Percentiles rank a stretch among this genome's conserved stretches.
These are phyloP conservation scores for Cladophialophora yegresii DNA, from an alignment of 2,329 filamentous ascomycete species.

Conservation along the genomic window DNA sequence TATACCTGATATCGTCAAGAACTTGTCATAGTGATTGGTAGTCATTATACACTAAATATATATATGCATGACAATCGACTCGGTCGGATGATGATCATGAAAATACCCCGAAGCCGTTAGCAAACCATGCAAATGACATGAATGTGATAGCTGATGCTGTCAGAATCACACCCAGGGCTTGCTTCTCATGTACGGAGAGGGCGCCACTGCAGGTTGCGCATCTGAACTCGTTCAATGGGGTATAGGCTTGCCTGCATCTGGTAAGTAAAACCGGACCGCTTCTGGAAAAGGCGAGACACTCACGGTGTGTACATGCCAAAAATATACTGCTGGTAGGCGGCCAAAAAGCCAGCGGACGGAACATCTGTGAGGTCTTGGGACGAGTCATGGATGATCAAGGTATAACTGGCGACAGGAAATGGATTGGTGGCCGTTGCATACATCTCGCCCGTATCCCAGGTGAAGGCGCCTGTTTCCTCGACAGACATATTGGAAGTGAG, in stretches of 20 bases:
- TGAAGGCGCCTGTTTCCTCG: conserved; percentile 53
- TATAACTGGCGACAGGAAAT: conserved; percentile 63
- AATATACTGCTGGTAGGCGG: conserved; percentile 52
- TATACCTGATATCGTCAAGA: conserved; percentile 23
- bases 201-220: conserved; percentile 61
- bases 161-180: conserved; percentile 59
- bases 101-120: conserved; percentile 45
- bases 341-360: conserved; percentile 58
- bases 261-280: conserved; percentile 34
- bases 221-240: conserved; percentile 48
- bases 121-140: conserved; percentile 59
- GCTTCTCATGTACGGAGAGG: conserved; percentile 55
- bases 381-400: conserved; percentile 63
- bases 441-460: conserved; percentile 63
- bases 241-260: conserved; percentile 35
- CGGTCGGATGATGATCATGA: conserved; percentile 18
- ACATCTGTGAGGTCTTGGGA: conserved; percentile 55
- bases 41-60: conserved; percentile 20
- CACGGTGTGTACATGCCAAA: conserved; percentile 65
- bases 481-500: conserved; percentile 62
- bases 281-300: conserved; percentile 41
- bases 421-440: conserved; percentile 53
- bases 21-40: conserved; percentile 28
- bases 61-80: conserved; percentile 17
- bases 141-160: conserved; percentile 60